These are phyloP conservation scores for Tritrichomonas foetus DNA, from an alignment of 208 protist species.

Conservation along the genomic window DNA sequence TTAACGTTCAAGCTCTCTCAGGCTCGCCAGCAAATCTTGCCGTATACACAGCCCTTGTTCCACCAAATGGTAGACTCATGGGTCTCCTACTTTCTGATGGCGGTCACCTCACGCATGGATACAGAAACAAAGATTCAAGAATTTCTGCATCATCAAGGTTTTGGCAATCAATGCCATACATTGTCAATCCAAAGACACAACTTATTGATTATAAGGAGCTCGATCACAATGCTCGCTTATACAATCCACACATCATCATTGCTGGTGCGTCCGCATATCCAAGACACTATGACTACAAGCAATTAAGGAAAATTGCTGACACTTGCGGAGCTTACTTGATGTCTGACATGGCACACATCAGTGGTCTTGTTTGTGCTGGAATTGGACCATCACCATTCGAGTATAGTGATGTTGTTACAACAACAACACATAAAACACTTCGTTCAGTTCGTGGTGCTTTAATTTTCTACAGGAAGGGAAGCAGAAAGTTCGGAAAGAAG, in stretches of 20 bases:
- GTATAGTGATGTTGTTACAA: slow-evolving; percentile 94
- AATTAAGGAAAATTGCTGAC: slow-evolving; percentile 68
- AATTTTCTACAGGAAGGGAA: slow-evolving; percentile 87
- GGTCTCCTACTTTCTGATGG: slow-evolving; percentile 69
- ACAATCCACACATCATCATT: slow-evolving; percentile 87
- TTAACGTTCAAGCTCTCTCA: slow-evolving; percentile 98
- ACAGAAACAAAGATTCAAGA: slow-evolving; percentile 85
- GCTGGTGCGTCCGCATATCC: slow-evolving; percentile 85
- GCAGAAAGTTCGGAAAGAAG: slow-evolving; percentile 48
- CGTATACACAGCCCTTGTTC: slow-evolving; percentile 84
- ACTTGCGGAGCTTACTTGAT: slow-evolving; percentile 76
- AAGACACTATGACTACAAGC: slow-evolving; percentile 86
- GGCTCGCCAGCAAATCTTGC: slow-evolving; percentile 94
- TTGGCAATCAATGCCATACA: slow-evolving; percentile 94
- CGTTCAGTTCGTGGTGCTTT: slow-evolving; percentile 67
- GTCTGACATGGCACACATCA: slow-evolving; percentile 96
- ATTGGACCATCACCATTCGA: slow-evolving; percentile 73
- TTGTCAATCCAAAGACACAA: slow-evolving; percentile 71
- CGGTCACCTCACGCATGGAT: slow-evolving; percentile 93
- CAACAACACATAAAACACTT: slow-evolving; percentile 99
- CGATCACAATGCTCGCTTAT: slow-evolving; percentile 59
- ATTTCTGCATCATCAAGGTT: slow-evolving; percentile 90
- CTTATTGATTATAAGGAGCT: slow-evolving; percentile 87
- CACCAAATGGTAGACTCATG: slow-evolving; percentile 95
- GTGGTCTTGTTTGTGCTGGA: slow-evolving; percentile 55